Evolutionary conservation across 176 grass and related monocot species (phyloP), one percentile per base, ranked within the genome.

Genomic region (Eragrostis nindensis): DNA sequence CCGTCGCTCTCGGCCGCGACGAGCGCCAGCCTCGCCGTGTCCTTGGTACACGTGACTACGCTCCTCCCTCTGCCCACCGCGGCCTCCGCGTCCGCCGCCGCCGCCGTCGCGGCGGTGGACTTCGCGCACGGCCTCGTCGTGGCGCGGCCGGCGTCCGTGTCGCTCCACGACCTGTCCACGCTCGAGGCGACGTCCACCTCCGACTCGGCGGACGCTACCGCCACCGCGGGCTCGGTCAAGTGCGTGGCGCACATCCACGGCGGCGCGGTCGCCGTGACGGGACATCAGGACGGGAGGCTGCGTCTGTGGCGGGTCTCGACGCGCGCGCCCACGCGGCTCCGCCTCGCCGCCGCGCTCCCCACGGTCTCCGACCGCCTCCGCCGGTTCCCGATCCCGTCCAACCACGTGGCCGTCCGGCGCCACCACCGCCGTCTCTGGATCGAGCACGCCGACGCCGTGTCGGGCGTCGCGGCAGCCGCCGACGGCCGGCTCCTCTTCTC

Each of bases 351-450:
- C 11, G 71, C 55, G 36, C 90, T 98, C 0, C 95, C 95, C 39
- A 98, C 95, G 1, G 84, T 92, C 8, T 62, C 90, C 26, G 95
- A 98, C 17, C 78, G 95, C 54, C 74, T 95, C 2, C 88, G 82
- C 36, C 92, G 90, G 17, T 83, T 98, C 83, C 95, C 95, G 5
- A 62, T 98, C 18, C 95, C 95, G 0, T 88, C 84, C 78, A 98
- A 92, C 80, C 88, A 98, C 81, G 83, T 92, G 25, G 1, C 77
- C 11, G 70, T 98, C 3, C 88, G 95, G 1, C 88, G 95, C 11
- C 95, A 98, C 75, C 89, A 94, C 72, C 78, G 85, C 30, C 83
- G 77, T 12, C 87, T 94, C 67, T 94, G 95, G 92, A 92, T 98
- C 16, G 83, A 94, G 85, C 90, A 94, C 29, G 90, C 90, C 17